Evolutionary conservation across 2,329 filamentous ascomycete genomes (phyloP), one percentile per base, ranked within the genome.

Genomic region (Cryphonectria nitschkei): DNA sequence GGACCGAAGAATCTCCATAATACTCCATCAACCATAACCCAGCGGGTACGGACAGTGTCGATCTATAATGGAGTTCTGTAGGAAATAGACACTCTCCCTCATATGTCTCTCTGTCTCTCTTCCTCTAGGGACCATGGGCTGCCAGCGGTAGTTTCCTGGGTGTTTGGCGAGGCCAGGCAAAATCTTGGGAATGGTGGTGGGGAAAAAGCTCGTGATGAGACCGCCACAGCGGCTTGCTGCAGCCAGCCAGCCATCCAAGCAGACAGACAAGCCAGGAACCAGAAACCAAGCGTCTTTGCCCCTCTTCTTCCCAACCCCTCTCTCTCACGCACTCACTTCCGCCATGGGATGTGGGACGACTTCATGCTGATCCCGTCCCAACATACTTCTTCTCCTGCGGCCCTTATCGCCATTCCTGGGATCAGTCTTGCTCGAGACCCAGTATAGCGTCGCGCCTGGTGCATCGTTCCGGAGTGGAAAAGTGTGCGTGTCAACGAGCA

Each of bases 161-260:
- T 54, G n/a, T 2, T 13, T 13, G 50, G 3, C 11, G 22, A 39
- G 34, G 37, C 34, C 37, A 7, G n/a, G n/a, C 3, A 34, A 34
- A 34, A 3, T 4, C 34, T 2, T 16, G 9, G 13, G 4, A 29
- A 29, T 58, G 54, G 22, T 22, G 32, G n/a, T 19, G 16, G 22
- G 50, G 14, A 29, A n/a, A 32, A 5, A 60, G 34, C 43, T 68
- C 37, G 60, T 52, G 43, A 65, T 71, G 67, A 71, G 43, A 71
- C 67, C 67, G 70, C 70, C 70, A 71, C 67, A 63, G 67, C 70
- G 70, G 70, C 54, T 37, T 29, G 29, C 26, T 71, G 67, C 70
- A 71, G 63, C 46, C 13, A 39, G 43, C n/a, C 8, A 52, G 67
- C 11, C 37, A 39, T 9, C 37, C 9, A 39, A 39, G 37, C 46